phyloP scores from a whole-genome alignment of 352 stramenopile species.

The Phytopythium boreale region DNA sequence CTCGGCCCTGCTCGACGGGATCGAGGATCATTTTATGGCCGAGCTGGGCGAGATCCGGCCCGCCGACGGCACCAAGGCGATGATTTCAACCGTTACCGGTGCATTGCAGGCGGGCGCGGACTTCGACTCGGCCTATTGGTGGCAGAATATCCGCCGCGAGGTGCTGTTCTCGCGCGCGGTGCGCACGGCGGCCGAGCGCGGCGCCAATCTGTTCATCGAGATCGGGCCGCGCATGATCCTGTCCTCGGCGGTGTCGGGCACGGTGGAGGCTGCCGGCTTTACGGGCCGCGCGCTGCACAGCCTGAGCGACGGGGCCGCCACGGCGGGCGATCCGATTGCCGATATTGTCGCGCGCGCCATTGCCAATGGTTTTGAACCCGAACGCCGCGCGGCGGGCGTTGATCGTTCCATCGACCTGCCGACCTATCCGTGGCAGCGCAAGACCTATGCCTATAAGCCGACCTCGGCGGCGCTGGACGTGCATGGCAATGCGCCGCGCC shows the following conservation, averaged over 20 bases:
- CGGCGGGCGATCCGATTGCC: conserved; percentile 6
- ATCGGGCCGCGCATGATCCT: conserved; percentile 7
- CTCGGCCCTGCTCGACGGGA: conserved; percentile 6
- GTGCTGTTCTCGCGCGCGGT: conserved; percentile 6
- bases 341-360: conserved; percentile 7
- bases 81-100: conserved; percentile 8
- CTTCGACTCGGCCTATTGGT: conserved; percentile 7
- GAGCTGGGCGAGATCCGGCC: conserved; percentile 6
- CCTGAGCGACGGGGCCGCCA: conserved; percentile 6
- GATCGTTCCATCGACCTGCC: conserved; percentile 7
- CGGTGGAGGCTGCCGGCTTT: conserved; percentile 6
- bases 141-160: conserved; percentile 7
- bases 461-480: conserved; percentile 6
- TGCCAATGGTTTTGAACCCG: conserved; percentile 7
- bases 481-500: conserved; percentile 6
- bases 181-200: conserved; percentile 5
- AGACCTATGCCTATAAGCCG: conserved; percentile 7
- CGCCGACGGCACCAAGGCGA: conserved; percentile 6
- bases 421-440: conserved; percentile 7
- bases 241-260: conserved; percentile 6
- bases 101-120: conserved; percentile 6
- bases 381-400: conserved; percentile 6
- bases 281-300: conserved; percentile 6
- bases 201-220: conserved; percentile 7
- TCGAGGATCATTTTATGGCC: conserved; percentile 8